Base-by-base conservation (phyloP, 208 protist genomes). In the Leishmania tarentolae region DNA sequence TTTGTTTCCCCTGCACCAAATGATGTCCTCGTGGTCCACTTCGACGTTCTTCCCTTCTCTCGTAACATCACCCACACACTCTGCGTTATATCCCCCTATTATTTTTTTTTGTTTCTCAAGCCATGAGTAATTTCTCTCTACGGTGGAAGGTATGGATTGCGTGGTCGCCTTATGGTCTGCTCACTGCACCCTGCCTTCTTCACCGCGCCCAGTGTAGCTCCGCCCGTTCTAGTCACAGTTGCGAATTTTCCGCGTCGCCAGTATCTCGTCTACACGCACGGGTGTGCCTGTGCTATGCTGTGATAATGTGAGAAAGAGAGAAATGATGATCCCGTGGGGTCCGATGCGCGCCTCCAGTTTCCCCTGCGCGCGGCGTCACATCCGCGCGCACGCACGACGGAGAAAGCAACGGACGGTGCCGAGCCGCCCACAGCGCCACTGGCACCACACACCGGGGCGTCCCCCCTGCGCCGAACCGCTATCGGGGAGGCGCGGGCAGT, bases 301-400 rank as follows among this genome's bases (percentile, higher is more conserved):
- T 40, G 61, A 66, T 19, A 9, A 66, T 53, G 52, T 31, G 70
- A 69, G 35, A 66, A 31, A 52, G 71, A 80, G 79, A 83, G 79
- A 83, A 78, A 56, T 83, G 79, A 83, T 83, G 79, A 83, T 21
- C 68, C n/a, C 59, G 73, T 83, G 79, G 73, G 56, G 72, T 75
- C 57, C 73, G 63, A 78, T 53, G 53, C 56, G 47, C 50, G 50
- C 71, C 71, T 75, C 50, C n/a, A 37, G 79, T 69, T 31, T 78
- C 63, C 46, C 72, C 53, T 74, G 79, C 75, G 79, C n/a, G 56
- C 59, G 79, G 78, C 69, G 78, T 82, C 78, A 82, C 78, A 70
- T 57, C 79, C 79, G 79, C 59, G 79, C 72, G 63, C 79, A 63
- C 71, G 71, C 69, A 50, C 50, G 71, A 47, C 65, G 76, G 46